Evolutionary conservation across 2,329 filamentous ascomycete species (phyloP).

Genomic region (Rachicladosporium sp.): DNA sequence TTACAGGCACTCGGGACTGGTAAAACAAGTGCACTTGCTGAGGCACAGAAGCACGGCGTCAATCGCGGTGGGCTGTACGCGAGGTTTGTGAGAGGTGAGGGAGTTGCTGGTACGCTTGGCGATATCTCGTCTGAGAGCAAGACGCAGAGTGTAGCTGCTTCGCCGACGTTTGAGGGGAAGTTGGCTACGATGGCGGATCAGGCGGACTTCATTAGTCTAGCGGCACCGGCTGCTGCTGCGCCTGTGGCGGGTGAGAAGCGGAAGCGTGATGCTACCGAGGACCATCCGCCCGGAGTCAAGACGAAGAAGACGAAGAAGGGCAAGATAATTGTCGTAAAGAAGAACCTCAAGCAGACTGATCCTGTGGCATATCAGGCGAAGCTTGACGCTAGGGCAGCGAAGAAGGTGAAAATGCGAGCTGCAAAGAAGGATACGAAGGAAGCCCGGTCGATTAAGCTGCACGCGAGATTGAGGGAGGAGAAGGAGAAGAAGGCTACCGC

Average conservation of each 20-base stretch:
- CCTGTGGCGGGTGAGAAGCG: conserved; percentile 2
- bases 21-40: conserved; percentile 44
- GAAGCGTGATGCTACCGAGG: conserved; percentile 2
- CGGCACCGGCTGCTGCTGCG: conserved; percentile 1
- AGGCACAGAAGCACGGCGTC: conserved; percentile 35
- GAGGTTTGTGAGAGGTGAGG: conserved; percentile 72
- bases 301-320: conserved; percentile 7
- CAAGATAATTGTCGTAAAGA: background rate
- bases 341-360: conserved; percentile 6
- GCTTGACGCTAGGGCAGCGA: conserved; percentile 5
- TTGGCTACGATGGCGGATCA: background rate
- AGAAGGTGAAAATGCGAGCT: too few relatives aligned
- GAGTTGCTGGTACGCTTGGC: conserved; percentile 57
- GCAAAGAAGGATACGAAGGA: too few relatives aligned
- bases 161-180: background rate
- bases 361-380: conserved; percentile 2
- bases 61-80: conserved; percentile 56
- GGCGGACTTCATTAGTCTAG: background rate
- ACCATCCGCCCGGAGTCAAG: conserved; percentile 3
- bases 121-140: too few relatives aligned
- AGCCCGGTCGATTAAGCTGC: too few relatives aligned
- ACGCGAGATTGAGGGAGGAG: conserved; percentile 1
- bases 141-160: conserved; percentile 5
- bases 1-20: conserved; percentile 58
- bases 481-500: conserved; percentile 9